Evolutionary conservation across 176 grass and related monocot genomes (phyloP), one percentile per base, ranked within the genome.

Genomic region (Chloris gayana): DNA sequence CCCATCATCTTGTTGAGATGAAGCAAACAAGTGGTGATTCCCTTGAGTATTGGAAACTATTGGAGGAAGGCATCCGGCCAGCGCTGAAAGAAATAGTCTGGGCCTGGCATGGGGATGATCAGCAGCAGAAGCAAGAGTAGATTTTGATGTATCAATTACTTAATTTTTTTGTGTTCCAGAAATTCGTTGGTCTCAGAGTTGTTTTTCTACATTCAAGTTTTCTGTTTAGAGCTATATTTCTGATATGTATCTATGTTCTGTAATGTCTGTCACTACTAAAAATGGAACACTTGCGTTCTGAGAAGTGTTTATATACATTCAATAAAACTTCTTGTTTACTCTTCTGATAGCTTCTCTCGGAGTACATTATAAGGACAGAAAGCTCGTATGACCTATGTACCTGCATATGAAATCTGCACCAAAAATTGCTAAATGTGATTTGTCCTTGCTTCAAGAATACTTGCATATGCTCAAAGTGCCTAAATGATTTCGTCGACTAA

Each of bases 71-170:
- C 33, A 76, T 89, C 46, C 81, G 69, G 64, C 82, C 82, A 63
- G 82, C 82, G 3, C 82, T 89, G 1, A 46, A 77, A 38, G 87
- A 89, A 32, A 85, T 89, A 31, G 82, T 89, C 63, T 85, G 87
- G 87, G 82, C 75, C 57, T 89, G 87, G 87, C 87, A 89, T 77
- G 87, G 82, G 33, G 77, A 85, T 84, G 49, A 89, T 62, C 64
- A 75, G 37, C 69, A 70, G 66, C 24, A 69, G 67, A 66, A 83
- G 22, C 32, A 77, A 80, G 63, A 76, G 46, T 88, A 57, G 82
- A 5, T 85, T 83, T 41, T 12, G 29, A 68, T 74, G 61, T 67
- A 27, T 19, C 62, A 4, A 13, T 57, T 9, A 71, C 59, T 84
- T 68, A 64, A 27, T 66, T 64, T 54, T 24, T 12, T 24, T 57